Conservation (phyloP, 1,284 basidiomycete genomes). For the Cutaneotrichosporon spelunceum region DNA sequence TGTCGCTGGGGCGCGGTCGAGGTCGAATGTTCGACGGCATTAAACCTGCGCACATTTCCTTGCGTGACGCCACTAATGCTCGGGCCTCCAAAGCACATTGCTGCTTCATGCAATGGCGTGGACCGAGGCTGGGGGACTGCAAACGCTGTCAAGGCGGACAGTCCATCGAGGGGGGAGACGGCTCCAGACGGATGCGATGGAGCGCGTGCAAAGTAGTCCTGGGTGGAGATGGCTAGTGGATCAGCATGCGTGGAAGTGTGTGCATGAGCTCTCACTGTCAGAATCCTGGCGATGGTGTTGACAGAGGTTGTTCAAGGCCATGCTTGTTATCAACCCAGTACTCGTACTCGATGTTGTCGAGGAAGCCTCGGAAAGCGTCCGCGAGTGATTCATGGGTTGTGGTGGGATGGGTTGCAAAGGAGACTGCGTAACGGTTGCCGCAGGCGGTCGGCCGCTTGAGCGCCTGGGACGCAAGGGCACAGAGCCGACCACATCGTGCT, state of each 20-base stretch:
- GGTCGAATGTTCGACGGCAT: slow-evolving; percentile 3
- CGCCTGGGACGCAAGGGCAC: not conserved
- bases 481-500: not conserved
- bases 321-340: not conserved
- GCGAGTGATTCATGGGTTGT: not conserved
- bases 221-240: not conserved
- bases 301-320: not conserved
- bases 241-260: not conserved
- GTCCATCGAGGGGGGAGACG: not conserved
- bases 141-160: not conserved
- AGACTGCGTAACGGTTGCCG: not conserved
- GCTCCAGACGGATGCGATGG: not conserved
- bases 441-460: not conserved
- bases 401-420: not conserved
- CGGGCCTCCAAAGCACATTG: not conserved
- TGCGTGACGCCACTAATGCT: not conserved
- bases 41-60: slow-evolving; percentile 6
- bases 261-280: not conserved
- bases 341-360: not conserved
- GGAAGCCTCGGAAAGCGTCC: not conserved
- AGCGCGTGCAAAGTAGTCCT: not conserved
- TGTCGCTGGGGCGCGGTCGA: slow-evolving; percentile 10
- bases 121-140: not conserved
- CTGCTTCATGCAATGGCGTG: not conserved
- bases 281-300: not conserved